Conservation (phyloP, 306 rosid genomes). For the Boehmeria nivea region DNA sequence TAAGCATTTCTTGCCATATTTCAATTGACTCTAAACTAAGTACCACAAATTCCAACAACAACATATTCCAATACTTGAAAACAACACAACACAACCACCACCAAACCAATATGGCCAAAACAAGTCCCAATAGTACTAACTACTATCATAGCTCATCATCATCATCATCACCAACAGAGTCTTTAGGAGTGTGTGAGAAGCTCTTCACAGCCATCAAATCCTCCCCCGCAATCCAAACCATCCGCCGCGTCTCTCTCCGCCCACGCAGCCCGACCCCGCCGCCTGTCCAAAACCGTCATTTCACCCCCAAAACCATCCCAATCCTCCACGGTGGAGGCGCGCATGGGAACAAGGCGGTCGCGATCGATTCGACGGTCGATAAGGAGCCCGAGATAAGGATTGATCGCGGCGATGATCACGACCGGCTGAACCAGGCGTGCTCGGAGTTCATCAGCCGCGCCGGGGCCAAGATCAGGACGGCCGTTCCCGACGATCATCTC, state of each 20-base stretch:
- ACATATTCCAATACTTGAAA: too few species aligned
- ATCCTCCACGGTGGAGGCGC: too few species aligned
- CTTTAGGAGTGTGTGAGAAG: slow-evolving; percentile 41
- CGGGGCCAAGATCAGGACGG: slow-evolving; percentile 28
- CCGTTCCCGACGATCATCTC: too few species aligned
- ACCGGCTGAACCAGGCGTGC: slow-evolving; percentile 32
- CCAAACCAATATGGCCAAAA: too few species aligned
- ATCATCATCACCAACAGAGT: not conserved
- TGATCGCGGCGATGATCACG: not conserved
- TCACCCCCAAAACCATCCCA: too few species aligned
- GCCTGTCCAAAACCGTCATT: not conserved
- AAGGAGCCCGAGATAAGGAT: not conserved
- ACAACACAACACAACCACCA: not conserved
- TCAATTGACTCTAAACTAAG: too few species aligned
- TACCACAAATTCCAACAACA: too few species aligned
- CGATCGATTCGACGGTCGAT: too few species aligned
- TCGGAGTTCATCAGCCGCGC: slow-evolving; percentile 30
- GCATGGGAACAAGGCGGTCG: too few species aligned
- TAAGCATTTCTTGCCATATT: too few species aligned
- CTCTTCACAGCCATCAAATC: slow-evolving; percentile 35
- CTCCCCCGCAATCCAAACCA: slow-evolving; percentile 20
- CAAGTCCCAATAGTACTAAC: slow-evolving; percentile 14
- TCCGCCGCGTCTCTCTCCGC: slow-evolving; percentile 22
- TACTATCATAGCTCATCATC: not conserved
- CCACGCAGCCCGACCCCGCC: slow-evolving; percentile 1